Base-by-base conservation (phyloP, 441 rosid species). In the Bocquillonia castaneifolia region DNA sequence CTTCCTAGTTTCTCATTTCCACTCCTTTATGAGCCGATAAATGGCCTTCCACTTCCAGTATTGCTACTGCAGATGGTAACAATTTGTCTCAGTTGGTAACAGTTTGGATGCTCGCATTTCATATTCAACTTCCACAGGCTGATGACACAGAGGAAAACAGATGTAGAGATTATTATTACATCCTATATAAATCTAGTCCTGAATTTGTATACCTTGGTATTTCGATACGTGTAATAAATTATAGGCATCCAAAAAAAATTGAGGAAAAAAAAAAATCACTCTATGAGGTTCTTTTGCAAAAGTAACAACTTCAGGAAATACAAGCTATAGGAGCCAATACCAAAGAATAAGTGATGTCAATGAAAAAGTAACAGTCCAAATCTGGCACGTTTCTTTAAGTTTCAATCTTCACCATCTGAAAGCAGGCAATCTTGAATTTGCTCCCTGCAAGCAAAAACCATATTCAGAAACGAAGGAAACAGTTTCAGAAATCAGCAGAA, bases 381-480 rank as follows among this genome's bases (percentile, higher is more conserved):
- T 52, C 20, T 51, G 47, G 52, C 48, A 52, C n/a, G 32, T 32
- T 45, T 65, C 63, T 62, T 85, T 79, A 89, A 66, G 68, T 70
- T 63, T 75, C n/a, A 86, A 52, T 80, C 84, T 39, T 91, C 96
- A 44, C 75, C 59, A 51, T 91, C 96, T 37, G 81, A 82, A 62
- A 93, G 87, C 80, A 88, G 76, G 80, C 80, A 89, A 53, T 91
- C 99, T 75, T 86, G 78, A 65, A 88, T 84, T 78, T 84, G 91
- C 82, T 85, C 87, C 92, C 97, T 93, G 79, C 14, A 66, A 67
- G 32, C 5, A 65, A 63, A 64, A 32, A 52, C n/a, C 40, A 5
- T 3, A n/a, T 39, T 22, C 5, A 14, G 25, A 45, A 36, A 20
- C 5, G 0, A 17, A 23, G 4, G 55, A 29, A 10, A 5, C 0